These are phyloP conservation scores for Fraxinus sp. DNA, from an alignment of 305 asterid species.

Conservation along the genomic window DNA sequence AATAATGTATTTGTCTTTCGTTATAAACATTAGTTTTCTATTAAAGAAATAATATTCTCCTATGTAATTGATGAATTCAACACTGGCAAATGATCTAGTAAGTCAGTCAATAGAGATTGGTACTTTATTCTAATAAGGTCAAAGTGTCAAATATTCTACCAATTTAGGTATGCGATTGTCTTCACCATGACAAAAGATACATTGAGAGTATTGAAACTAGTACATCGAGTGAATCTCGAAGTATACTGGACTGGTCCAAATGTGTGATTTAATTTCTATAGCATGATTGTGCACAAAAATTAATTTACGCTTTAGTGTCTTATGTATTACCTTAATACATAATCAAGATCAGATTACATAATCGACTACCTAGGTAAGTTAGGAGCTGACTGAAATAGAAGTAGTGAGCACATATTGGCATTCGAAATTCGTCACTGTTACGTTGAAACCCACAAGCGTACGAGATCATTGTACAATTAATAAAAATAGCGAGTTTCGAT, in stretches of 20 bases:
- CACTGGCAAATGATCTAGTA: background rate
- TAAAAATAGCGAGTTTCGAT: no score
- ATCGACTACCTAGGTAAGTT: no score
- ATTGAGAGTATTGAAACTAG: background rate
- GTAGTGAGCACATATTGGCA: no score
- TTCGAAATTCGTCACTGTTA: no score
- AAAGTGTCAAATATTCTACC: background rate
- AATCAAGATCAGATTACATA: no score
- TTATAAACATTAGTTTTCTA: background rate
- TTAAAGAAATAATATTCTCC: background rate
- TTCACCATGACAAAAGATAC: background rate
- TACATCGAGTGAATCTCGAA: background rate
- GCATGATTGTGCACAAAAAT: background rate
- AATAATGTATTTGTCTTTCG: background rate
- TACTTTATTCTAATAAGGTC: background rate
- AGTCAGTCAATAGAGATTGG: background rate
- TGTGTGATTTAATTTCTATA: background rate
- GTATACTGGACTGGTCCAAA: background rate
- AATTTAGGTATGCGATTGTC: background rate
- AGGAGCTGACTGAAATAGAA: no score
- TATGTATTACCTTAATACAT: background rate
- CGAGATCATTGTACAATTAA: no score
- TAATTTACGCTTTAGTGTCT: no score
- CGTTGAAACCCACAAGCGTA: no score
- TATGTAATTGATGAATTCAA: background rate